A percentile compares a stretch with the other conserved stretches of the same genome.
Evolutionary conservation across 345 rosid species (phyloP).

Genomic region (Cochlearia excelsa): DNA sequence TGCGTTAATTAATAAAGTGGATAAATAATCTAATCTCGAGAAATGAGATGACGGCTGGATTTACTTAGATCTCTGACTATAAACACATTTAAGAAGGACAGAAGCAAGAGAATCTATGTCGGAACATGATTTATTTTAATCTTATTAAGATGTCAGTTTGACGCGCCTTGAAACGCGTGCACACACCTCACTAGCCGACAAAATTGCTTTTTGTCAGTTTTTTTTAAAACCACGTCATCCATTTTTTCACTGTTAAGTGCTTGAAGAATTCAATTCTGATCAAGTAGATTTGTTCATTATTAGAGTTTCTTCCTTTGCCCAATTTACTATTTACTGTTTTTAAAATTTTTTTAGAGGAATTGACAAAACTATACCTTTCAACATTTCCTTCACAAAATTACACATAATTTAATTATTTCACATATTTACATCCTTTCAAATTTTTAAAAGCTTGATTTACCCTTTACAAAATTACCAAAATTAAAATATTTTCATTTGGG

Average conservation of each 20-base stretch:
- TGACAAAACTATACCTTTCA: too few species aligned
- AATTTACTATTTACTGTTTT: neutral
- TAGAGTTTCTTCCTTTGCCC: neutral
- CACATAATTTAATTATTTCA: too few species aligned
- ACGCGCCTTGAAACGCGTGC: slow-evolving; percentile 21
- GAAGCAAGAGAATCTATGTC: slow-evolving; percentile 37
- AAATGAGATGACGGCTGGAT: slow-evolving; percentile 8
- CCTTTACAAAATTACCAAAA: too few species aligned
- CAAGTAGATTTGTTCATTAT: slow-evolving; percentile 24
- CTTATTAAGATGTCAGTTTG: slow-evolving; percentile 19
- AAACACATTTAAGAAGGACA: slow-evolving; percentile 25
- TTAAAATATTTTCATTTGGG: too few species aligned
- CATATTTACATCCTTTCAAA: too few species aligned
- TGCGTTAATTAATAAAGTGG: too few species aligned
- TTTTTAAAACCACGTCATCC: slow-evolving; percentile 23
- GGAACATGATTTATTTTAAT: slow-evolving; percentile 21
- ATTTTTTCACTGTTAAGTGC: slow-evolving; percentile 10
- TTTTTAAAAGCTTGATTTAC: too few species aligned
- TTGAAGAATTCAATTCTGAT: slow-evolving; percentile 1
- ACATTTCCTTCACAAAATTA: too few species aligned
- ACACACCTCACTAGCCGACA: slow-evolving; percentile 32
- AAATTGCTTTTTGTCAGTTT: slow-evolving; percentile 29
- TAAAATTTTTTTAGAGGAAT: too few species aligned
- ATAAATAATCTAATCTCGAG: too few species aligned
- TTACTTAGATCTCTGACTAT: slow-evolving; percentile 23